These are phyloP conservation scores for Paratinospora sagittata DNA, from an alignment of 164 flowering plant species.

Conservation along the genomic window DNA sequence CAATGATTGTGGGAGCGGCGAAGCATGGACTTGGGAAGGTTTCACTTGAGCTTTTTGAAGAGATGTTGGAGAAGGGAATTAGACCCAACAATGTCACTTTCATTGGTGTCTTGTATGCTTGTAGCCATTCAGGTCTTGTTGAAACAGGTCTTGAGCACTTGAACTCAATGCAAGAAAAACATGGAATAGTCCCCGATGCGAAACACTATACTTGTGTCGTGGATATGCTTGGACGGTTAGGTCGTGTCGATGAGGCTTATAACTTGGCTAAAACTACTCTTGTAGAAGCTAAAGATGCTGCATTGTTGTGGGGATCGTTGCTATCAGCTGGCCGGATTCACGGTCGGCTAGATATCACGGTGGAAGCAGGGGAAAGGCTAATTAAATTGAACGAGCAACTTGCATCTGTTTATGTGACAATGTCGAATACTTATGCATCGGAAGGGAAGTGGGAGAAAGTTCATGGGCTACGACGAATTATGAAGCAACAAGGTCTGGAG, in stretches of 20 bases:
- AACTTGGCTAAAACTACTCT: constrained; percentile 35
- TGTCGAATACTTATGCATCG: constrained; percentile 51
- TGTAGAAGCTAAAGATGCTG: constrained; percentile 26
- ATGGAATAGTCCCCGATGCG: constrained; percentile 40
- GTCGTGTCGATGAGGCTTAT: constrained; percentile 58
- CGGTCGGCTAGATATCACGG: constrained; percentile 49
- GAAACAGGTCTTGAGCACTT: constrained; percentile 44
- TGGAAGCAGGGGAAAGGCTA: constrained; percentile 41
- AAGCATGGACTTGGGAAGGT: constrained; percentile 48
- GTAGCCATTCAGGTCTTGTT: constrained; percentile 70
- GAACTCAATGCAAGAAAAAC: constrained; percentile 35
- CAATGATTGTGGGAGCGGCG: constrained; percentile 52
- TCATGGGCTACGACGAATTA: constrained; percentile 28
- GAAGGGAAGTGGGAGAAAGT: constrained; percentile 54
- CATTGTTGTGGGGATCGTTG: constrained; percentile 53
- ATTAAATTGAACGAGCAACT: constrained; percentile 41
- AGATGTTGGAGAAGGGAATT: constrained; percentile 46
- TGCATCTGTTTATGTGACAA: constrained; percentile 43
- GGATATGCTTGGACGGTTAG: constrained; percentile 65
- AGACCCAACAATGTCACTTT: constrained; percentile 62
- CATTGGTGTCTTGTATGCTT: constrained; percentile 60
- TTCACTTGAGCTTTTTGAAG: constrained; percentile 47
- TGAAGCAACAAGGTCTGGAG: constrained; percentile 41
- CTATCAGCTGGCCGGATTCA: constrained; percentile 54
- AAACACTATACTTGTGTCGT: constrained; percentile 56